phyloP scores from a whole-genome alignment of 805 yeast species.

The Groenewaldozyma salmanticensis region DNA sequence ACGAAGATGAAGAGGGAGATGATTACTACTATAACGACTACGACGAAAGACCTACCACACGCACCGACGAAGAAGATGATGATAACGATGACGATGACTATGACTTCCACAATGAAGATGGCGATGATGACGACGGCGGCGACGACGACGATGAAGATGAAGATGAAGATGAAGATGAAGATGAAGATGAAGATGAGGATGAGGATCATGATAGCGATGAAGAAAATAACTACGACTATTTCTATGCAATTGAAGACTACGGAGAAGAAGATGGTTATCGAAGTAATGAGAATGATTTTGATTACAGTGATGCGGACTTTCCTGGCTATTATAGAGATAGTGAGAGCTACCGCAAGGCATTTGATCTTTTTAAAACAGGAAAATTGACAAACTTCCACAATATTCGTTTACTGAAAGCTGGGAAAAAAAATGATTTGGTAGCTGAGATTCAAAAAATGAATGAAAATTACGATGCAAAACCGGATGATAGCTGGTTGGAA shows the following conservation, averaged over 20 bases:
- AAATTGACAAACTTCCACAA: not conserved
- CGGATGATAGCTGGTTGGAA: no score
- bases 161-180: conserved; percentile 19
- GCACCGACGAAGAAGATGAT: not conserved
- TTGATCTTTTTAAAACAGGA: not conserved
- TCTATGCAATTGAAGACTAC: not conserved
- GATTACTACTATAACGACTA: not conserved
- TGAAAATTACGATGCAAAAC: no score
- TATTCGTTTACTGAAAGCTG: not conserved
- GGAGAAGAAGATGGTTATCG: conserved; percentile 19
- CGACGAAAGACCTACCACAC: not conserved
- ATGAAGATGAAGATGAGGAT: conserved; percentile 1
- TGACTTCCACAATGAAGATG: conserved; percentile 17
- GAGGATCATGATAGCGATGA: conserved; percentile 18
- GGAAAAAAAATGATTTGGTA: not conserved
- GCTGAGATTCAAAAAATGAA: no score
- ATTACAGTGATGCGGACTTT: not conserved
- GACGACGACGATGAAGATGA: conserved; percentile 20
- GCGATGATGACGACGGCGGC: conserved; percentile 17
- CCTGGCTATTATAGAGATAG: not conserved
- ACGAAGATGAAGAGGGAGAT: not conserved
- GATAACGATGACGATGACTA: conserved; percentile 10
- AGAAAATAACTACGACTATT: conserved; percentile 3
- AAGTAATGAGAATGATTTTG: conserved; percentile 2
- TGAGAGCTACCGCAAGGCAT: not conserved